Percentiles rank a stretch among this genome's conserved stretches.
phyloP scores from a whole-genome alignment of 2,329 filamentous ascomycete genomes.

The Clonostachys sp. region DNA sequence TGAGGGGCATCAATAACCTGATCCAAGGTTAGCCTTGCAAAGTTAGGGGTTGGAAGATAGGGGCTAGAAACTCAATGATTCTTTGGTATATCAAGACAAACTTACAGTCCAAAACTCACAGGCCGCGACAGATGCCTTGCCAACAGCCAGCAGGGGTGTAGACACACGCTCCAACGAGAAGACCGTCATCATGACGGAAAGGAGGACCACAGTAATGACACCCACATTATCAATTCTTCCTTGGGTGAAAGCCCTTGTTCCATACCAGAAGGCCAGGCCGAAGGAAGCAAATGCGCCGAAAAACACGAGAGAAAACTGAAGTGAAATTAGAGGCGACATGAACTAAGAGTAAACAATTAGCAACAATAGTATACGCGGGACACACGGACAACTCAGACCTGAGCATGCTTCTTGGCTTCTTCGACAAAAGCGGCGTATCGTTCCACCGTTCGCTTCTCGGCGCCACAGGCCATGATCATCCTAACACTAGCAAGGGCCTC shows the following conservation, averaged over 20 bases:
- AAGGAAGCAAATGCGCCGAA: slow-evolving; percentile 49
- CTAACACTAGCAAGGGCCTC: slow-evolving; percentile 56
- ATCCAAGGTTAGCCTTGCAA: too few relatives aligned
- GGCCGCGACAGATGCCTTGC: slow-evolving; percentile 53
- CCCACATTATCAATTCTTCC: slow-evolving; percentile 42
- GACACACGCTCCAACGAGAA: slow-evolving; percentile 53
- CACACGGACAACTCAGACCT: too few relatives aligned
- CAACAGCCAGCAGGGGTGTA: slow-evolving; percentile 52
- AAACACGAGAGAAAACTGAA: slow-evolving; percentile 51
- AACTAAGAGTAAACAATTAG: slow-evolving; percentile 14
- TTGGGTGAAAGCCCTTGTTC: slow-evolving; percentile 43
- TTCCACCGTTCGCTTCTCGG: slow-evolving; percentile 46
- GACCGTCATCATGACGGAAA: slow-evolving; percentile 55
- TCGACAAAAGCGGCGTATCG: slow-evolving; percentile 51
- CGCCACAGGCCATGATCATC: slow-evolving; percentile 60
- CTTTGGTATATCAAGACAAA: too few relatives aligned
- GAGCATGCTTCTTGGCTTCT: slow-evolving; percentile 44
- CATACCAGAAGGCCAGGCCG: slow-evolving; percentile 59
- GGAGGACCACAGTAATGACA: slow-evolving; percentile 52
- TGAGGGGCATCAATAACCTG: slow-evolving; percentile 36
- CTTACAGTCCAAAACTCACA: slow-evolving; percentile 50
- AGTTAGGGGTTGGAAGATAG: too few relatives aligned
- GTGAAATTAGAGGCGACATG: slow-evolving; percentile 43
- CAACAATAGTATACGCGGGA: too few relatives aligned
- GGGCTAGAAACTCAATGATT: too few relatives aligned